Evolutionary conservation across 148 eudicot species (phyloP), one percentile per base, ranked within the genome.

Genomic region (Chenopodium quinoa): DNA sequence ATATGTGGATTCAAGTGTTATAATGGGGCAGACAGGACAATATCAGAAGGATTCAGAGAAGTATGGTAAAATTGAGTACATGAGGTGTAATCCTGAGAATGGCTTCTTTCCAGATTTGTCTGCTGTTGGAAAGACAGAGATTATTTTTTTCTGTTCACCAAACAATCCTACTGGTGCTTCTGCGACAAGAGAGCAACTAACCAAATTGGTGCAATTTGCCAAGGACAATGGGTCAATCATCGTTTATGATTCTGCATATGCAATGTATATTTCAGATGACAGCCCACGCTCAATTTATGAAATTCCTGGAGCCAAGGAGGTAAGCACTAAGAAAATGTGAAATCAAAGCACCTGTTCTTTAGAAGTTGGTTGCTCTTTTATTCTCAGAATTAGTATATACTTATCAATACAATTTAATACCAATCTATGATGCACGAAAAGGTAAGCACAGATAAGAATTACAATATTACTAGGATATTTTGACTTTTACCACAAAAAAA

Each of bases 101-200:
- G 94, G 92, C 54, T 94, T 93, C 86, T 94, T 94, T 81, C 97
- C 98, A 34, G 95, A 94, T 87, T 84, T 94, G 60, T 93, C 94
- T 58, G 82, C 87, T 37, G 89, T 91, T 82, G 82, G 90, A 70
- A 90, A 87, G 86, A 91, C 98, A 25, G 97, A 94, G 81, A 82
- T 94, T 80, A 93, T 93, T 83, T 94, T 94, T 80, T 93, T 94
- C 83, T 94, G 98, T 84, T 94, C 98, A 77, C 98, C 98, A n/a
- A 94, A 94, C 83, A 94, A 94, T 87, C 98, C 98, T 83, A 94
- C 98, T 64, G 98, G 98, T 80, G 89, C 92, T 76, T 90, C 95
- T 88, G 98, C 98, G 76, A 88, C 97, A 37, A 90, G 93, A 79
- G 94, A 94, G 86, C 97, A 94, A 76, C 86, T 93, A 73, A 93